A percentile compares a stretch with the other conserved stretches of the same genome.
These are phyloP conservation scores for Ambispora gerdemannii DNA, from an alignment of 192 early-diverging fungal genomes.

Conservation along the genomic window DNA sequence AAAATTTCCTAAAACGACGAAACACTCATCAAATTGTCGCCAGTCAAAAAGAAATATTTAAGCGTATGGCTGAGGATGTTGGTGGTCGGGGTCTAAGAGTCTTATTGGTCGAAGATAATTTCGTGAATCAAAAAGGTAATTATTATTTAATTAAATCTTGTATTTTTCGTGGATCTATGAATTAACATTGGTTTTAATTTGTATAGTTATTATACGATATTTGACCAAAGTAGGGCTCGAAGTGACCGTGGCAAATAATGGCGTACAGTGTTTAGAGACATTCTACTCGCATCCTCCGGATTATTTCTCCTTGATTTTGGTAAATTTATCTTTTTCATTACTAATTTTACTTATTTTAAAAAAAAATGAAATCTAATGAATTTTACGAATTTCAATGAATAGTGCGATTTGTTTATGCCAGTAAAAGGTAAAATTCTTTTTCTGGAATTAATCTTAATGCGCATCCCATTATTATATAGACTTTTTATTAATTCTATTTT, in stretches of 20 bases:
- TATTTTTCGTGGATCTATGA: background rate
- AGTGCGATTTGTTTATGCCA: conserved; percentile 60
- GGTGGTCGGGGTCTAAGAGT: conserved; percentile 47
- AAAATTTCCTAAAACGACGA: conserved; percentile 34
- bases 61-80: conserved; percentile 49
- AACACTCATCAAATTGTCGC: conserved; percentile 46
- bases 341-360: background rate
- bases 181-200: background rate
- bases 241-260: conserved; percentile 47
- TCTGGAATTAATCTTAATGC: background rate
- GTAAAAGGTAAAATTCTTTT: conserved; percentile 42
- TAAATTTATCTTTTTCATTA: conserved; percentile 15
- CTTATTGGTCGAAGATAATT: conserved; percentile 55
- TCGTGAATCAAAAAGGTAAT: conserved; percentile 51
- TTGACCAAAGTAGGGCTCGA: conserved; percentile 47
- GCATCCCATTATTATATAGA: background rate
- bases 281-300: conserved; percentile 41
- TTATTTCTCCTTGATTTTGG: conserved; percentile 50
- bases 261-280: conserved; percentile 45
- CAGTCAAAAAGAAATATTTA: conserved; percentile 52
- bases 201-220: conserved; percentile 44
- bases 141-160: background rate
- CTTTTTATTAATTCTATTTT: background rate
- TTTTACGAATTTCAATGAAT: background rate
- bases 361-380: background rate